phyloP scores from a whole-genome alignment of 163 green algal genomes.

The Prototheca stagnorum region DNA sequence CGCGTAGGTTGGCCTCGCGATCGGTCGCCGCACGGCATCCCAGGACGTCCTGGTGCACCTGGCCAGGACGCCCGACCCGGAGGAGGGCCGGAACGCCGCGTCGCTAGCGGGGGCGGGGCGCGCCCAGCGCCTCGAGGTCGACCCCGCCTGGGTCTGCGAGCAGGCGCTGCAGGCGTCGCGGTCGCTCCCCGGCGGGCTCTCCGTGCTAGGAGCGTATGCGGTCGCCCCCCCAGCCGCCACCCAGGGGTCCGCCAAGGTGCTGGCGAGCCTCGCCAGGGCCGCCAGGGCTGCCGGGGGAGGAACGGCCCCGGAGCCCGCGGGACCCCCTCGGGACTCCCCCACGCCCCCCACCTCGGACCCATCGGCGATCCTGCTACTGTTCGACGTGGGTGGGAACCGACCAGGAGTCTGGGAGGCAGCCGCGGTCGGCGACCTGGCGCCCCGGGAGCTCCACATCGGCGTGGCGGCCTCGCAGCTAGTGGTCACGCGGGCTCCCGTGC shows the following conservation, averaged over 20 bases:
- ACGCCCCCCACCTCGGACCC: too few species aligned
- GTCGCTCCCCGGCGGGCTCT: conserved; percentile 16
- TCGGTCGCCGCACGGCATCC: conserved; percentile 5
- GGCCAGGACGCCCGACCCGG: background rate
- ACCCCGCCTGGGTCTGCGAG: conserved; percentile 20
- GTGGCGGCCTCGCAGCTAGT: too few species aligned
- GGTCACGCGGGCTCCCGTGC: too few species aligned
- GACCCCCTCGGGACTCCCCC: too few species aligned
- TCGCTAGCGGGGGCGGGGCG: background rate
- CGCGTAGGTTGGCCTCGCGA: conserved; percentile 10
- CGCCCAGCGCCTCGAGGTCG: conserved; percentile 4
- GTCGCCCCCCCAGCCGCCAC: conserved; percentile 6
- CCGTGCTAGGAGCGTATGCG: conserved; percentile 20
- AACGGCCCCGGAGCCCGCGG: background rate
- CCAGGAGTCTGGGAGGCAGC: too few species aligned
- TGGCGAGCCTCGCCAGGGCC: background rate
- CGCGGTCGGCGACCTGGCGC: too few species aligned
- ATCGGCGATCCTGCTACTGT: too few species aligned
- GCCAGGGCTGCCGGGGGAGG: background rate
- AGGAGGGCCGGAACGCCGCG: background rate
- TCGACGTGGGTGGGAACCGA: too few species aligned
- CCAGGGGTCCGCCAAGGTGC: background rate
- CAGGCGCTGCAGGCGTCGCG: conserved; percentile 11
- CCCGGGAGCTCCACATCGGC: too few species aligned
- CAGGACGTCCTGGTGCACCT: conserved; percentile 11